Evolutionary conservation across 139 green algal genomes (phyloP), one percentile per base, ranked within the genome.

Genomic region (Chlamydomonas asymmetrica): DNA sequence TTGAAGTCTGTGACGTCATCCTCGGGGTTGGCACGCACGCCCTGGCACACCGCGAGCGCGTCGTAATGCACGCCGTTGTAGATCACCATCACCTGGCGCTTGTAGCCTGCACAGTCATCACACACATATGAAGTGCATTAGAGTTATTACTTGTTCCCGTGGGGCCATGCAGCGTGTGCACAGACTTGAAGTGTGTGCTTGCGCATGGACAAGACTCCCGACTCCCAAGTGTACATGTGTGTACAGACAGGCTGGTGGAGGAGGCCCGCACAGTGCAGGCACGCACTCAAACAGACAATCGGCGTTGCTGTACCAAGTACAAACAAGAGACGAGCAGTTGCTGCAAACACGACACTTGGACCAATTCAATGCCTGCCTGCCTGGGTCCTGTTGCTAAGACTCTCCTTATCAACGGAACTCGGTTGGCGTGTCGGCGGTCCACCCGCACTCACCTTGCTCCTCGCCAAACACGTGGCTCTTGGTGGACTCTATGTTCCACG

Each of bases 21-120:
- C 0, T 80, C 74, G 5, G 75, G 65, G 32, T 67, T 71, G 59
- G 70, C 59, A 10, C 72, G 62, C 2, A 49, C 48, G 35, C 37
- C 2, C 1, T 43, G 3, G 35, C 23, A 40, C 13, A 78, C 72
- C 71, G 71, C 91, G 13, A 96, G 65, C 2, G 91, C 91, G 75
- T 97, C 92, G 76, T 97, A 97, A 78, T 97, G 92, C 23, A 93
- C 72, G 16, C 92, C 92, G 52, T 94, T 93, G 80, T 93, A 93
- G 56, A 93, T 85, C 2, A 91, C 50, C 84, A 90, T 90, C 16
- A 84, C 87, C 37, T 79, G 75, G 37, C 81, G 67, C 54, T 61
- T 70, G 75, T 84, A 90, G 32, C 84, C 84, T 86, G 77, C 1
- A 35, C 23, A 22, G 31, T n/a, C n/a, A n/a, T n/a, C n/a, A n/a